These are phyloP conservation scores for Oropetium thomaeum DNA, from an alignment of 176 grass and related monocot species.

Conservation along the genomic window DNA sequence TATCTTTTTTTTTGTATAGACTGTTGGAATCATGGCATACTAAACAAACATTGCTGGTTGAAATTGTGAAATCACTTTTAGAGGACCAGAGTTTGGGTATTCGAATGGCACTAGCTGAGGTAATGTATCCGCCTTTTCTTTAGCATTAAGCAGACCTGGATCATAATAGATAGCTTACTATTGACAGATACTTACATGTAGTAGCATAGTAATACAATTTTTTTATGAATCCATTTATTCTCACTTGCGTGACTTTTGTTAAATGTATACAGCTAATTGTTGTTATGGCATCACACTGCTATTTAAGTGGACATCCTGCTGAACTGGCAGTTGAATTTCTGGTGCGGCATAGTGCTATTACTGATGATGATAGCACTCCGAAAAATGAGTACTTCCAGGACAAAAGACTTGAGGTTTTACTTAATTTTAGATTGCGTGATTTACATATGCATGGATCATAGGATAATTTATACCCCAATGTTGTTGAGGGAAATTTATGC, in stretches of 20 bases:
- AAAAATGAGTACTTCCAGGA: constrained; percentile 78
- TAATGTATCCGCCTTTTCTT: constrained; percentile 8
- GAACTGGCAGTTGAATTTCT: constrained; percentile 84
- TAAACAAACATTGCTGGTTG: constrained; percentile 71
- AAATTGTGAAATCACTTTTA: constrained; percentile 79
- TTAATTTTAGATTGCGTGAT: constrained; percentile 9
- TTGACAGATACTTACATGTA: background rate
- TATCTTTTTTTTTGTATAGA: constrained; percentile 38
- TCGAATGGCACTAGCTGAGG: constrained; percentile 82
- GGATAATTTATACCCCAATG: constrained; percentile 22
- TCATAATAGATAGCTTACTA: background rate
- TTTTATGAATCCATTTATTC: constrained; percentile 17
- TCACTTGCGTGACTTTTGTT: constrained; percentile 30
- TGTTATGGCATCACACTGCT: constrained; percentile 98
- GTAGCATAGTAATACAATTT: constrained; percentile 11
- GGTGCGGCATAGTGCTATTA: constrained; percentile 79
- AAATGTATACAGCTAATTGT: constrained; percentile 78
- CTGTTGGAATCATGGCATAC: constrained; percentile 96
- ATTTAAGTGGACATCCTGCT: constrained; percentile 75
- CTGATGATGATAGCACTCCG: constrained; percentile 56
- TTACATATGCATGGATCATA: background rate
- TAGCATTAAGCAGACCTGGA: background rate
- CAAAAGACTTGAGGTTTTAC: constrained; percentile 75
- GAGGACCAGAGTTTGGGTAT: constrained; percentile 83
- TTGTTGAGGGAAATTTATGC: constrained; percentile 19